A percentile compares a stretch with the other conserved stretches of the same genome.
Conservation (phyloP, 78 protist genomes). For the Carpediemonas membranifera region DNA sequence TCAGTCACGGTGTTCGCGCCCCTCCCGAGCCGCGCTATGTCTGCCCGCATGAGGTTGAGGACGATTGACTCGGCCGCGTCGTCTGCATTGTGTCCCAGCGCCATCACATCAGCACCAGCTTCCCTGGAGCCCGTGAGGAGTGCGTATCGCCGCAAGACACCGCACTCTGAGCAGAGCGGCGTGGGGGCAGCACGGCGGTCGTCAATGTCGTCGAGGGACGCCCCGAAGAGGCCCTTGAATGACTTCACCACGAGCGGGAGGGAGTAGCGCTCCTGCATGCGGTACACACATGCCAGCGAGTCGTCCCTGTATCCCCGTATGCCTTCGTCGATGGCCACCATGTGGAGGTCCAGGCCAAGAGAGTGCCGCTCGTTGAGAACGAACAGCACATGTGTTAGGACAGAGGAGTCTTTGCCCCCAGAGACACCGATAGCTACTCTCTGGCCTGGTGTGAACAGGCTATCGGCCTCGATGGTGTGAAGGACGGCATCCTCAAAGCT, state of each 20-base stretch:
- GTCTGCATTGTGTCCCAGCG: slow-evolving; percentile 19
- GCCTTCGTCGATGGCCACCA: slow-evolving; percentile 85
- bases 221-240: slow-evolving; percentile 68
- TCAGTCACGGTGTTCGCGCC: too few relatives aligned
- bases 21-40: too few relatives aligned
- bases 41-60: too few relatives aligned
- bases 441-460: slow-evolving; percentile 56
- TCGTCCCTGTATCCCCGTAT: slow-evolving; percentile 85
- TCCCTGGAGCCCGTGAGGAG: background rate
- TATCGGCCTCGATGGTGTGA: slow-evolving; percentile 45
- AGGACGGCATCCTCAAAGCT: slow-evolving; percentile 75
- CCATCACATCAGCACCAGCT: background rate
- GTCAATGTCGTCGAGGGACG: slow-evolving; percentile 81
- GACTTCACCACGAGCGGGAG: slow-evolving; percentile 61
- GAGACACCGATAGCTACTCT: slow-evolving; percentile 72
- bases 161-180: slow-evolving; percentile 7
- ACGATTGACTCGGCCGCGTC: slow-evolving; percentile 18
- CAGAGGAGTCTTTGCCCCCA: slow-evolving; percentile 87
- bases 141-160: background rate
- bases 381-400: slow-evolving; percentile 57
- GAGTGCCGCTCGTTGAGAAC: slow-evolving; percentile 48
- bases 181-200: too few relatives aligned
- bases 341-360: slow-evolving; percentile 60
- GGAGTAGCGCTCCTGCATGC: slow-evolving; percentile 51
- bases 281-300: too few relatives aligned